These are phyloP conservation scores for Veloporphyrellus conicus DNA, from an alignment of 1,284 basidiomycete species.

Conservation along the genomic window DNA sequence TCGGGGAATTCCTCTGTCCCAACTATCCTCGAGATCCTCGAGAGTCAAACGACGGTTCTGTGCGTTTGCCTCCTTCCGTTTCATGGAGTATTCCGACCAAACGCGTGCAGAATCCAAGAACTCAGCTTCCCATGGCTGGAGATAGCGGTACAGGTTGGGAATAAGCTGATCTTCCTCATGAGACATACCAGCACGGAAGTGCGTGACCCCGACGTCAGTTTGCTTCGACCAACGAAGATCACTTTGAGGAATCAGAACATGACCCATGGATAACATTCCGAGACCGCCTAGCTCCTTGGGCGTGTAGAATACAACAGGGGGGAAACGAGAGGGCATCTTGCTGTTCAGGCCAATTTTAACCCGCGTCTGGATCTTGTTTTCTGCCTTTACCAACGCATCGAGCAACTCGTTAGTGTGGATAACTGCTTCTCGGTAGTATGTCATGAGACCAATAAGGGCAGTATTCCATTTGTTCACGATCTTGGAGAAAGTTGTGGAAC, in stretches of 20 bases:
- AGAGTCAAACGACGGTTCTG: constrained; percentile 94
- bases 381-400: constrained; percentile 91
- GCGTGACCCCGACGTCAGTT: constrained; percentile 92
- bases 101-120: constrained; percentile 98
- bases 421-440: constrained; percentile 98
- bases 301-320: constrained; percentile 94
- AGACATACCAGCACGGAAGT: constrained; percentile 97
- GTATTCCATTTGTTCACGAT: constrained; percentile 99
- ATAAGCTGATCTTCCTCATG: constrained; percentile 94
- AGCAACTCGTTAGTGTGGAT: constrained; percentile 96
- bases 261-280: constrained; percentile 99
- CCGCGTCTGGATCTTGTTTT: constrained; percentile 98
- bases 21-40: constrained; percentile 96
- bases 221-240: constrained; percentile 98
- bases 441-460: constrained; percentile 91
- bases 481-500: constrained; percentile 98
- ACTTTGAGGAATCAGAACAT: constrained; percentile 96
- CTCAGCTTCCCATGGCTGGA: constrained; percentile 98
- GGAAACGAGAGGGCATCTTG: constrained; percentile 99
- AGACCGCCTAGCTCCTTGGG: constrained; percentile 96
- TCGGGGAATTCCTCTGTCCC: constrained; percentile 97
- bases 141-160: constrained; percentile 96
- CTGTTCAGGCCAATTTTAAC: constrained; percentile 98
- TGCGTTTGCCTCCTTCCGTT: constrained; percentile 97
- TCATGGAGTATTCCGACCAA: constrained; percentile 99